A percentile compares a stretch with the other conserved stretches of the same genome.
These are phyloP conservation scores for Ascochyta viciae-villosae DNA, from an alignment of 2,329 filamentous ascomycete genomes.

Conservation along the genomic window DNA sequence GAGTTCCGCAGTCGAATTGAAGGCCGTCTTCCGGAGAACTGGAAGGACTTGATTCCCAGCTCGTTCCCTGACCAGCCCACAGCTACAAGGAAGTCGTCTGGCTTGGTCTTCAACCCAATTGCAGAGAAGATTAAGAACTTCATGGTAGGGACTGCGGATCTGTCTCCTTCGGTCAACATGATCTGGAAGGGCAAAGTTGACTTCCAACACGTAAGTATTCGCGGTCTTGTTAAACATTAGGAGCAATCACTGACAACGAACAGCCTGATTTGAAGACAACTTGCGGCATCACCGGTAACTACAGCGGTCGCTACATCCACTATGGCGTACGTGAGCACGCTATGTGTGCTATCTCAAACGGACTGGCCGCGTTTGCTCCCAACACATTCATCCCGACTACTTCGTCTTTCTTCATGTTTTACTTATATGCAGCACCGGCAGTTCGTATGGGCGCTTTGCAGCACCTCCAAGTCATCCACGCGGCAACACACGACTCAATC, in stretches of 20 bases:
- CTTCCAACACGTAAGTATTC: constrained; percentile 57
- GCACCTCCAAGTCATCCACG: constrained; percentile 64
- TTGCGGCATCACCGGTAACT: constrained; percentile 63
- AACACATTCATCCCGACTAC: constrained; percentile 56
- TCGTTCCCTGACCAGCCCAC: constrained; percentile 58
- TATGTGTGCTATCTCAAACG: constrained; percentile 56
- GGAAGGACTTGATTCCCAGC: constrained; percentile 59
- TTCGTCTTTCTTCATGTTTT: constrained; percentile 70
- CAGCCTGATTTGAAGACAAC: constrained; percentile 40
- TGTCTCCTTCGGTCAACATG: constrained; percentile 62
- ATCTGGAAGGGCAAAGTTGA: constrained; percentile 60
- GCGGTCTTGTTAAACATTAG: neutral
- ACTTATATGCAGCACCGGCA: constrained; percentile 64
- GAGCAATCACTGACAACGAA: constrained; percentile 18
- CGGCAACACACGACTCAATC: constrained; percentile 64
- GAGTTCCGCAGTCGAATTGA: constrained; percentile 59
- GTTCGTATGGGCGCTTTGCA: constrained; percentile 68
- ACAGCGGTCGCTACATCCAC: constrained; percentile 60
- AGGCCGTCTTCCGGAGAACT: constrained; percentile 58
- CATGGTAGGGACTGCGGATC: constrained; percentile 73
- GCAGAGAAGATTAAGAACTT: constrained; percentile 89
- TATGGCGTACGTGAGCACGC: constrained; percentile 49
- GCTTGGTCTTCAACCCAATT: constrained; percentile 61
- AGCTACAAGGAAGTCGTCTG: constrained; percentile 59
- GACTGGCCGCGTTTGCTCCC: constrained; percentile 62